These are phyloP conservation scores for Xylaria sp. DNA, from an alignment of 2,329 filamentous ascomycete genomes.

Conservation along the genomic window DNA sequence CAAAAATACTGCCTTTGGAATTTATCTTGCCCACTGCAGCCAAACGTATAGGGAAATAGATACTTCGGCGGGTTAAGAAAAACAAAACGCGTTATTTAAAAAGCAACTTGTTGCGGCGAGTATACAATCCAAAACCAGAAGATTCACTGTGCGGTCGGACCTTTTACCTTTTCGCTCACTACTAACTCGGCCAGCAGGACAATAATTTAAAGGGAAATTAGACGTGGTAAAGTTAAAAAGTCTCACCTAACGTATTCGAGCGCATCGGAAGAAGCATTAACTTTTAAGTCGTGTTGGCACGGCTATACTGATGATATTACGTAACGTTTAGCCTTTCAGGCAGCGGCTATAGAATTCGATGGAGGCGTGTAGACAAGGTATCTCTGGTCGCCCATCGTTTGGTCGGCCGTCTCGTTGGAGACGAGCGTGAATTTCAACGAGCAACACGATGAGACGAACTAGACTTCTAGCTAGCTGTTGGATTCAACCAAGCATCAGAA, in stretches of 20 bases:
- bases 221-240: not conserved
- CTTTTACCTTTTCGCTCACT: slow-evolving; percentile 61
- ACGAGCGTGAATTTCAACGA: not conserved
- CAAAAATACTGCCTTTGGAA: slow-evolving; percentile 31
- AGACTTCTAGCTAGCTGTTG: not conserved
- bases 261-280: slow-evolving; percentile 17
- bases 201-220: not conserved
- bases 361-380: slow-evolving; percentile 27
- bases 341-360: slow-evolving; percentile 29
- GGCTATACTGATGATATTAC: slow-evolving; percentile 3
- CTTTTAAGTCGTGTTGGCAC: slow-evolving; percentile 5
- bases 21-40: slow-evolving; percentile 33
- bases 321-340: slow-evolving; percentile 34
- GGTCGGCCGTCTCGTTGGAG: slow-evolving; percentile 12
- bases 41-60: slow-evolving; percentile 29
- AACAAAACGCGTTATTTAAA: slow-evolving; percentile 42
- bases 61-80: slow-evolving; percentile 15
- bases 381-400: slow-evolving; percentile 20
- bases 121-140: slow-evolving; percentile 53
- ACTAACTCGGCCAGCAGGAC: slow-evolving; percentile 50
- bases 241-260: slow-evolving; percentile 21
- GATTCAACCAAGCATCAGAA: slow-evolving; percentile 3
- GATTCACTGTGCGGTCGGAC: slow-evolving; percentile 54
- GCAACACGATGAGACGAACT: slow-evolving; percentile 15
- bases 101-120: slow-evolving; percentile 43